Base-by-base conservation (phyloP, 805 yeast genomes). In the Yamadazyma sp. region DNA sequence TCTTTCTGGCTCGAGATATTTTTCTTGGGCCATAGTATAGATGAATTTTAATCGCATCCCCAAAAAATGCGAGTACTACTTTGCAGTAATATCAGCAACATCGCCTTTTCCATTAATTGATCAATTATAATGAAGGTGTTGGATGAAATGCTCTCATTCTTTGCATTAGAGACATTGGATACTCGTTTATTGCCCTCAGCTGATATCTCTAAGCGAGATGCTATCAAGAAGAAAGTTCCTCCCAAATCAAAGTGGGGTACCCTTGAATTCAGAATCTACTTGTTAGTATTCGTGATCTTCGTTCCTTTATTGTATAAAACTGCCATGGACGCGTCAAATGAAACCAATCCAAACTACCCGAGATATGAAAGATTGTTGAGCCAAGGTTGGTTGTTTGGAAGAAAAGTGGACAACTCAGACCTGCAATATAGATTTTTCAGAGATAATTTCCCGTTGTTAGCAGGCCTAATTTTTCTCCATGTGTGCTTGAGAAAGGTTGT, bases 381-480 rank as follows among this genome's bases (percentile, higher is more conserved):
- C 19, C 69, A 78, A 5, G 98, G 99, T 4, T 91, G 98, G 98
- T 64, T 89, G 49, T 77, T 83, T 55, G 96, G 95, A 6, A 65
- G 96, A 17, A 84, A 82, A 59, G 95, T 88, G 28, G 99, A 93
- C 59, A 90, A 91, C 56, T 84, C 95, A 4, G 99, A 93, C 57
- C 69, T 72, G 21, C 99, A 93, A 59, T 93, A 91, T 54, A 62
- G 86, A 17, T 87, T 89, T 53, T 88, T 93, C 56, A 74, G 99
- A 50, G 82, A 84, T 54, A 89, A 89, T 54, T 70, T 91, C 46
- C 75, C 78, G 9, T 56, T 84, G 33, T 63, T 93, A 33, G 54
- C 67, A n/a, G 75, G 64, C 0, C 65, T 87, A 33, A 70, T 82
- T 38, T 46, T 54, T 0, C 55, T 67, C 1, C 98, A 93, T 60